Evolutionary conservation across 345 rosid genomes (phyloP), one percentile per base, ranked within the genome.

Genomic region (Brassica incana): DNA sequence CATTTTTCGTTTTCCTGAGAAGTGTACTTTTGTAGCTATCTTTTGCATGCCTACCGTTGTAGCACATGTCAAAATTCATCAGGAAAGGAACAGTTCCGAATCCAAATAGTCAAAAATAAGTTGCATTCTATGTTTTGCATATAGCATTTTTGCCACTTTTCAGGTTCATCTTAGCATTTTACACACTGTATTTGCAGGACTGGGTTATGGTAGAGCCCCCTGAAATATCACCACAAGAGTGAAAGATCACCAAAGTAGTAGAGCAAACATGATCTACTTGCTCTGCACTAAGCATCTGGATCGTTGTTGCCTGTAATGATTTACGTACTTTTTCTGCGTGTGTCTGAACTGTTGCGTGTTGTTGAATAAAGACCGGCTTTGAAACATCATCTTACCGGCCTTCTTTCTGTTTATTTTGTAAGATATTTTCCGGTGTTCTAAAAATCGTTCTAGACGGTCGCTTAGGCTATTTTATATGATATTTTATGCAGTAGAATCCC

Each of bases 91-190:
- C 48, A 69, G 4, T n/a, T 70, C n/a, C 4, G 14, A 50, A 6
- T 48, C n/a, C 30, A 45, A n/a, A 62, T 32, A 23, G 56, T 62
- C 0, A 69, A 69, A 59, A 48, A 3, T 77, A 43, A 77, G 30
- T 54, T 71, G 81, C 71, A 29, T 29, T 29, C 32, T 29, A 29
- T 29, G 32, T 29, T 29, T 29, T 29, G 32, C 32, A 29, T 29
- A 29, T 29, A 23, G 25, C 32, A 29, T 29, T 29, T 29, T 29
- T 29, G 32, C 32, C 32, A 52, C 50, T 36, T 80, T 67, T 67
- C 27, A 33, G 48, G n/a, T 60, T 61, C 82, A 73, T 66, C 78
- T 67, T 60, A 60, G 65, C 65, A 61, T 73, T 73, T 73, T 73
- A 73, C 69, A 66, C 65, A 33, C 4, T 27, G 7, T 73, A 23